Conservation (phyloP, 257 asterid genomes). For the Thymus quinquecostatus region DNA sequence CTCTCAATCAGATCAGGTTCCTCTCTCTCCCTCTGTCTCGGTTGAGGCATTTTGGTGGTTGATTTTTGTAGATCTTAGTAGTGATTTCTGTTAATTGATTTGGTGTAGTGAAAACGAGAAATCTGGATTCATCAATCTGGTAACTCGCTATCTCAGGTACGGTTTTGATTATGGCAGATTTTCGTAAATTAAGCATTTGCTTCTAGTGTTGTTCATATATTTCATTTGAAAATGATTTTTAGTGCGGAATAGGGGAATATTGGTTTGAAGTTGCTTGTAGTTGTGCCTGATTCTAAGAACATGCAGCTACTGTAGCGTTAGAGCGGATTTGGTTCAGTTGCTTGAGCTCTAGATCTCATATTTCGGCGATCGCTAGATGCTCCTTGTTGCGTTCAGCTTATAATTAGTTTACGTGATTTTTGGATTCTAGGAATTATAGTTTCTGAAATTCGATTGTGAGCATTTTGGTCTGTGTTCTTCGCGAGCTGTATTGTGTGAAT, state of each 20-base stretch:
- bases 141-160: conserved; percentile 90
- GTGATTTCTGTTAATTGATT: conserved; percentile 2
- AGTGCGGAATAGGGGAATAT: conserved; percentile 15
- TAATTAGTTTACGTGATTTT: conserved; percentile 5
- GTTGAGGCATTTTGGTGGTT: background rate
- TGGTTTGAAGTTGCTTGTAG: background rate
- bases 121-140: conserved; percentile 76
- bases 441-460: background rate
- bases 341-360: conserved; percentile 8
- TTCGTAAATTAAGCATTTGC: conserved; percentile 7
- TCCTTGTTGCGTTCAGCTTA: conserved; percentile 1
- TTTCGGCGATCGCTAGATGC: background rate
- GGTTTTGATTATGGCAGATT: conserved; percentile 1
- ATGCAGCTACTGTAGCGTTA: conserved; percentile 24
- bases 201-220: background rate
- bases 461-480: background rate
- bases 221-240: conserved; percentile 4
- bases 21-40: background rate
- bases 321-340: conserved; percentile 19
- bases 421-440: conserved; percentile 6
- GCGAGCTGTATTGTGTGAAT: conserved; percentile 8
- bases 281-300: conserved; percentile 19
- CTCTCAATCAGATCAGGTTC: conserved; percentile 80
- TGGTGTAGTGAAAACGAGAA: conserved; percentile 76
- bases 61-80: conserved; percentile 32